Evolutionary conservation across 1,284 basidiomycete species (phyloP).

Genomic region (Coniferiporia weirii): DNA sequence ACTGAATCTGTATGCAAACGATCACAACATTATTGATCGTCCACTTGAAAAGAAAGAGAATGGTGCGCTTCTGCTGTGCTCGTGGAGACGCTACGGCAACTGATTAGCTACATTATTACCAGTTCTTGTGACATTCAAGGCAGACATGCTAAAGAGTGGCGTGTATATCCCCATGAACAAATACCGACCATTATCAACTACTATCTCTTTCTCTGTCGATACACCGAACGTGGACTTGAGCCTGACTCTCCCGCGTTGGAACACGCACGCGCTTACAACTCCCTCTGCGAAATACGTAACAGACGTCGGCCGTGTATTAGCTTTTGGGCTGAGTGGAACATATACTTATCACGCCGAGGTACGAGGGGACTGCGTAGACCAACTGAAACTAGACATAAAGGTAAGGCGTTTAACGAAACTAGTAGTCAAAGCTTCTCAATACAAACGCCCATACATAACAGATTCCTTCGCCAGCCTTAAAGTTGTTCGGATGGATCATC

Average conservation of each 20-base stretch:
- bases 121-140: constrained; percentile 73
- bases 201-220: constrained; percentile 62
- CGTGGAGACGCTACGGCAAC: constrained; percentile 1
- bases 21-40: constrained; percentile 92
- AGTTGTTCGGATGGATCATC: constrained; percentile 79
- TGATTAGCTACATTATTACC: constrained; percentile 1
- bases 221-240: constrained; percentile 51
- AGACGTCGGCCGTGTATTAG: constrained; percentile 53
- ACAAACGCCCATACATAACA: constrained; percentile 25
- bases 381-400: constrained; percentile 63
- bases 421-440: neutral
- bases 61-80: constrained; percentile 39
- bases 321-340: constrained; percentile 58
- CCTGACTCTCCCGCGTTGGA: constrained; percentile 81
- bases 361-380: constrained; percentile 69
- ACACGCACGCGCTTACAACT: constrained; percentile 69
- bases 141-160: constrained; percentile 47
- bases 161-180: constrained; percentile 63
- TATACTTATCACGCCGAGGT: constrained; percentile 72
- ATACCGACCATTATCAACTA: constrained; percentile 69
- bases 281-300: constrained; percentile 41
- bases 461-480: constrained; percentile 45
- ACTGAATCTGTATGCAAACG: constrained; percentile 83
- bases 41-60: constrained; percentile 76
- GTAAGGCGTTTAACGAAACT: constrained; percentile 37